A percentile compares a stretch with the other conserved stretches of the same genome.
Evolutionary conservation across 176 grass and related monocot species (phyloP).

Genomic region (Triticum timopheevii): DNA sequence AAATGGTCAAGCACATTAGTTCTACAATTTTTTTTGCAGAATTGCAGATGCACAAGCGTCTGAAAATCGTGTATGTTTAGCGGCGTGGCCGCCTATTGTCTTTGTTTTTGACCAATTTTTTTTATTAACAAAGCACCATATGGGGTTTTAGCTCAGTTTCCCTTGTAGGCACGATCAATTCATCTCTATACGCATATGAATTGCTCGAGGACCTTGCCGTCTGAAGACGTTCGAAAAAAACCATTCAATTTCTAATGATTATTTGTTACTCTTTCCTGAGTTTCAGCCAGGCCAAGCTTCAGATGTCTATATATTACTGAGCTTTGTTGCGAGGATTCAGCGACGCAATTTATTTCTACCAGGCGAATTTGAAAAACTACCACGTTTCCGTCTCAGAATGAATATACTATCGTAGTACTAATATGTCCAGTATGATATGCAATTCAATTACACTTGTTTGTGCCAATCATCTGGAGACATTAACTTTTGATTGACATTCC

Average conservation of each 20-base stretch:
- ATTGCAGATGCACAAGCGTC: not conserved
- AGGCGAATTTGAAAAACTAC: not conserved
- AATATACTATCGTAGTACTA: not conserved
- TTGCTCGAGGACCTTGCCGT: not conserved
- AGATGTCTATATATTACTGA: not conserved
- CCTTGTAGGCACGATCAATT: not conserved
- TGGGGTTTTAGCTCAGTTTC: too few species aligned
- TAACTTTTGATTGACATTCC: conserved; percentile 14
- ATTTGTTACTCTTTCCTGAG: too few species aligned
- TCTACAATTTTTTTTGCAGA: not conserved
- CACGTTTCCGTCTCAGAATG: not conserved
- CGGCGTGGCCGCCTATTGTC: too few species aligned
- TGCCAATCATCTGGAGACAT: not conserved
- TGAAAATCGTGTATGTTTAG: too few species aligned
- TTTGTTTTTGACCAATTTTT: too few species aligned
- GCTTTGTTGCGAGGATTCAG: not conserved
- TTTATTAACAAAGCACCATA: too few species aligned
- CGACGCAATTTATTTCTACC: not conserved
- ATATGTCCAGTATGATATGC: not conserved
- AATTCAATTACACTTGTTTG: not conserved
- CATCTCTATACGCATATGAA: not conserved
- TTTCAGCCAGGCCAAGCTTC: not conserved
- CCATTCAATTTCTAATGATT: too few species aligned
- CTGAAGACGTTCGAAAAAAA: too few species aligned
- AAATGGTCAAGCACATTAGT: too few species aligned